Conservation (phyloP, 257 asterid species). For the Paraleonurus japonicus region DNA sequence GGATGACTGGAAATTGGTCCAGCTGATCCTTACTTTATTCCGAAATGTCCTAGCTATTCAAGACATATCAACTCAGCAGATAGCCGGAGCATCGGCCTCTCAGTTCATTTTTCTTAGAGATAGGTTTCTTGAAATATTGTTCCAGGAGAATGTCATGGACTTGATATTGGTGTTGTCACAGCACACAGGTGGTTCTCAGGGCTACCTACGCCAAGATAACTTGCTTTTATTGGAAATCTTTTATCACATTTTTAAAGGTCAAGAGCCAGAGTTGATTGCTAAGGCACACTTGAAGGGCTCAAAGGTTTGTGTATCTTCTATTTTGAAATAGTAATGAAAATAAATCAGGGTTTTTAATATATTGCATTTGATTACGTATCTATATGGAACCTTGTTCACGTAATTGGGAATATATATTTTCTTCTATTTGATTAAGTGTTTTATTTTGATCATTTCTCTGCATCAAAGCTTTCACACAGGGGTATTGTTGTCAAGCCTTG, state of each 20-base stretch:
- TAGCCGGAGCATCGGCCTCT: constrained; percentile 72
- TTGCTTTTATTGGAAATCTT: constrained; percentile 82
- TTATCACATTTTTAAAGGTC: constrained; percentile 72
- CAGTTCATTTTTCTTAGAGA: constrained; percentile 69
- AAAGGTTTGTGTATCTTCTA: constrained; percentile 68
- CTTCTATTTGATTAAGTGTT: background rate
- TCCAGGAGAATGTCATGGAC: constrained; percentile 93
- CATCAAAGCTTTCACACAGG: background rate
- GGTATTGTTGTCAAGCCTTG: background rate
- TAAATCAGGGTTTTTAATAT: constrained; percentile 1
- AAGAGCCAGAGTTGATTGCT: constrained; percentile 83
- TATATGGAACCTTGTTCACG: background rate
- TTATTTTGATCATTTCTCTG: background rate
- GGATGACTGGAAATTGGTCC: constrained; percentile 97
- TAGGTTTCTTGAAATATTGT: constrained; percentile 67
- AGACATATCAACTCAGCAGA: constrained; percentile 78
- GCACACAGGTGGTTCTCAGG: constrained; percentile 71
- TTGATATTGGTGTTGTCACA: constrained; percentile 72
- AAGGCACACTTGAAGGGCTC: constrained; percentile 51
- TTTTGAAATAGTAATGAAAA: background rate
- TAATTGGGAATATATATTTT: background rate
- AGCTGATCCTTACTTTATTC: constrained; percentile 83
- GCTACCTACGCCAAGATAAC: constrained; percentile 83
- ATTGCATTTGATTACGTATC: background rate
- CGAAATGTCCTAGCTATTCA: constrained; percentile 87